phyloP scores from a whole-genome alignment of 805 yeast species.

The Candida vartiovaarae region DNA sequence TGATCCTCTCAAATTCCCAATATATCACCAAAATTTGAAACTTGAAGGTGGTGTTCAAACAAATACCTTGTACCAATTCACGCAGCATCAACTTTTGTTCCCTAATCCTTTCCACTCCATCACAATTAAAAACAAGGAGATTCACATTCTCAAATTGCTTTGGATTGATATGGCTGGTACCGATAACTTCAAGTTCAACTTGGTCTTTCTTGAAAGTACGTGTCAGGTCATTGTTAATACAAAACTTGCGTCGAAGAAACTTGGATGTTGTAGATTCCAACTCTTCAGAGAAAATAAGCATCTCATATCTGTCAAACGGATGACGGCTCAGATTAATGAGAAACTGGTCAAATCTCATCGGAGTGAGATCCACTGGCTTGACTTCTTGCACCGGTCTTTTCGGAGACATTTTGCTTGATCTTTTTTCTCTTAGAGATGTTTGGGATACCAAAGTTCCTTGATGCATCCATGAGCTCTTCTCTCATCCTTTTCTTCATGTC shows the following conservation, averaged over 20 bases:
- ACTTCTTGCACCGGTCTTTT: conserved; percentile 3
- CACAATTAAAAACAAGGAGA: conserved; percentile 32
- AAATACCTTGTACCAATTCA: conserved; percentile 29
- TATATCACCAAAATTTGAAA: conserved; percentile 29
- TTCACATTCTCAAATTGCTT: conserved; percentile 24
- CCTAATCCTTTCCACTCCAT: conserved; percentile 27
- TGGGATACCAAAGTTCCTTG: conserved; percentile 30
- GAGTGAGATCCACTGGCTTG: conserved; percentile 17
- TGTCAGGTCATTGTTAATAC: conserved; percentile 1
- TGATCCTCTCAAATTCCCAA: conserved; percentile 32
- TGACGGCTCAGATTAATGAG: conserved; percentile 3
- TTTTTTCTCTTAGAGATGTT: conserved; percentile 18
- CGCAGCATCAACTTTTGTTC: conserved; percentile 22
- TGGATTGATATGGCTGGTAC: conserved; percentile 22
- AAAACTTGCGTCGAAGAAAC: conserved; percentile 29
- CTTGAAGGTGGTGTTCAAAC: conserved; percentile 27
- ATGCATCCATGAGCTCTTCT: conserved; percentile 32
- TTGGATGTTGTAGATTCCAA: conserved; percentile 24
- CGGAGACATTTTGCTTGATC: conserved; percentile 1
- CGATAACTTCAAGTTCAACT: conserved; percentile 15
- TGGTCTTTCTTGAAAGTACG: conserved; percentile 1
- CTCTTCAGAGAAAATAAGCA: conserved; percentile 15
- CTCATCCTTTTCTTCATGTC: conserved; percentile 30
- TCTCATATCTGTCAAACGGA: conserved; percentile 6
- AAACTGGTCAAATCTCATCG: conserved; percentile 19